These are phyloP conservation scores for Botrytis aclada DNA, from an alignment of 2,329 filamentous ascomycete genomes.

Conservation along the genomic window DNA sequence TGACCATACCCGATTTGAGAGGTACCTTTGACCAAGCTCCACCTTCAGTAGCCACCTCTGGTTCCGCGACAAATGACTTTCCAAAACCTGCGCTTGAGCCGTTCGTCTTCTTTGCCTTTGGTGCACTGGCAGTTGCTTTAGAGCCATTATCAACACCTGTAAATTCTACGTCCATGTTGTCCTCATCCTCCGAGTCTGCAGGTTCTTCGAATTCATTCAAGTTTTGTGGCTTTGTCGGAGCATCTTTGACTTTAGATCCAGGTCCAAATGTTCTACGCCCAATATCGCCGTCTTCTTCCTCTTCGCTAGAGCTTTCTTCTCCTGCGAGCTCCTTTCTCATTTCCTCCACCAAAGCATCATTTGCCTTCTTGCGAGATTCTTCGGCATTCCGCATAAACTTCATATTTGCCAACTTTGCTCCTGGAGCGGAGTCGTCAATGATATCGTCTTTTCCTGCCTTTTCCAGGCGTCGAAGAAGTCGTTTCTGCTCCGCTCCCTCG, in stretches of 20 bases:
- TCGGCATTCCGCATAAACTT: constrained; percentile 95
- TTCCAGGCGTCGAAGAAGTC: constrained; percentile 49
- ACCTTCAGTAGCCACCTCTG: constrained; percentile 27
- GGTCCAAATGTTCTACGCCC: constrained; percentile 71
- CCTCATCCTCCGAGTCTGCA: constrained; percentile 46
- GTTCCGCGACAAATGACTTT: constrained; percentile 12
- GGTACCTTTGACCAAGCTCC: constrained; percentile 39
- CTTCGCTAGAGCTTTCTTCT: constrained; percentile 57
- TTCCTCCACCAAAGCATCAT: constrained; percentile 70
- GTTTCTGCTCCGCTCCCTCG: constrained; percentile 47
- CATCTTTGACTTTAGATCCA: constrained; percentile 41
- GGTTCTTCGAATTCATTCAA: constrained; percentile 59
- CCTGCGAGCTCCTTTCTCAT: constrained; percentile 68
- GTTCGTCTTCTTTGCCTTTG: constrained; percentile 23
- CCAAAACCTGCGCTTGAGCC: constrained; percentile 8
- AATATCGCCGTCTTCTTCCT: constrained; percentile 54
- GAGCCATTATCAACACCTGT: constrained; percentile 23
- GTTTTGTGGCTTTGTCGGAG: constrained; percentile 31
- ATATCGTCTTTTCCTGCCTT: constrained; percentile 45
- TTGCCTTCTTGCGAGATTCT: constrained; percentile 70
- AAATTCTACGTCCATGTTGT: constrained; percentile 38
- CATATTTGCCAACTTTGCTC: constrained; percentile 74
- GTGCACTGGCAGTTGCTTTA: constrained; percentile 1
- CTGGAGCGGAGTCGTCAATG: constrained; percentile 49
- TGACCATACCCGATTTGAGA: constrained; percentile 26